Percentiles rank a stretch among this genome's conserved stretches.
phyloP scores from a whole-genome alignment of 1,284 basidiomycete species.

The Cutaneotrichosporon sp. region DNA sequence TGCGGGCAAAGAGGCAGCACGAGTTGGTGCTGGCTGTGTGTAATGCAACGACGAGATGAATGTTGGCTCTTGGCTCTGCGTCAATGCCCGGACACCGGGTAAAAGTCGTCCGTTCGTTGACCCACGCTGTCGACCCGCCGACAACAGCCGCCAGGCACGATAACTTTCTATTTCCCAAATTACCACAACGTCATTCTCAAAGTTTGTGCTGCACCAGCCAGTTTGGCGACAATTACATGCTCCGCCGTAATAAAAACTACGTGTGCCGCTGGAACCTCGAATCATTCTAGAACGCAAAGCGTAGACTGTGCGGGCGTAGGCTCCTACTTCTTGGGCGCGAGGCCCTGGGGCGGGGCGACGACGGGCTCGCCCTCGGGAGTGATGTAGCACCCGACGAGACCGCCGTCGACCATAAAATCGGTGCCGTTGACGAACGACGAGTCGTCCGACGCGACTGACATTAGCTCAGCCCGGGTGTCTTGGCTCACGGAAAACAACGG shows the following conservation, averaged over 20 bases:
- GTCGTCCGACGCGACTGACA: constrained; percentile 50
- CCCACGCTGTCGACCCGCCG: too few species aligned
- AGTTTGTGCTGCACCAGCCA: background rate
- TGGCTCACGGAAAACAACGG: constrained; percentile 77
- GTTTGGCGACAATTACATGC: constrained; percentile 1
- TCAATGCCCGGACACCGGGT: too few species aligned
- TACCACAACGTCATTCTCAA: too few species aligned
- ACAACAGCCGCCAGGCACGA: too few species aligned
- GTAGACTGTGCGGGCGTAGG: background rate
- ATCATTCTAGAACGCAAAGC: background rate
- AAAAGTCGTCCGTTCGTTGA: too few species aligned
- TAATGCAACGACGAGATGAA: too few species aligned
- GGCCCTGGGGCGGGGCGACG: constrained; percentile 25
- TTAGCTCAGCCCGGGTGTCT: background rate
- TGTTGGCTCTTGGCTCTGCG: too few species aligned
- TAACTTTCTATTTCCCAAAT: too few species aligned
- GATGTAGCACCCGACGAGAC: constrained; percentile 82
- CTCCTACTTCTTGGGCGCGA: constrained; percentile 10
- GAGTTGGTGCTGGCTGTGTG: too few species aligned
- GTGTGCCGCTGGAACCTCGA: background rate
- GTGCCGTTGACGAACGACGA: constrained; percentile 62
- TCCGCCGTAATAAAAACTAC: background rate
- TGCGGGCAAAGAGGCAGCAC: background rate
- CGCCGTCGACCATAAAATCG: constrained; percentile 91
- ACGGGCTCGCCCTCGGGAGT: constrained; percentile 33